phyloP scores from a whole-genome alignment of 306 rosid species.

The Fragaria iinumae region DNA sequence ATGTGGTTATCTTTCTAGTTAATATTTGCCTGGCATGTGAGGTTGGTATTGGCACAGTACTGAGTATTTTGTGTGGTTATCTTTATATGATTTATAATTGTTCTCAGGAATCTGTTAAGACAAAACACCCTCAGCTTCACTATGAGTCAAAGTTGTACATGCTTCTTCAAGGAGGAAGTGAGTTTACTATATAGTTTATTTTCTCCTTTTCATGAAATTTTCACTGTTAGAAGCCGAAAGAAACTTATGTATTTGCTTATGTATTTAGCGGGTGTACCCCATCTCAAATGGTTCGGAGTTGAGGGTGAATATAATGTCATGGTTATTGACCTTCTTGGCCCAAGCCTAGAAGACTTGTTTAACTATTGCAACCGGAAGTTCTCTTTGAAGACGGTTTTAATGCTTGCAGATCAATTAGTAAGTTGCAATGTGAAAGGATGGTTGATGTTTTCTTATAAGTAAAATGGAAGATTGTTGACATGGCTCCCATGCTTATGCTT shows the following conservation, averaged over 20 bases:
- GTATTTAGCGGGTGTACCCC: conserved; percentile 86
- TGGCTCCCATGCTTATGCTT: conserved; percentile 29
- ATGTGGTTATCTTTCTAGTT: conserved; percentile 2
- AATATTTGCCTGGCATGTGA: not conserved
- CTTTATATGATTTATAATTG: conserved; percentile 8
- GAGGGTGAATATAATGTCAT: conserved; percentile 96
- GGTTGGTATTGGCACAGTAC: not conserved
- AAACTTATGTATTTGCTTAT: not conserved
- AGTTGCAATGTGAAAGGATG: conserved; percentile 30
- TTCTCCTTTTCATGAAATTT: conserved; percentile 6
- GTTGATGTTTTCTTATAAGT: conserved; percentile 4
- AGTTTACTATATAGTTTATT: conserved; percentile 28
- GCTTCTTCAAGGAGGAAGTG: conserved; percentile 99
- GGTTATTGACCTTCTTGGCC: conserved; percentile 98
- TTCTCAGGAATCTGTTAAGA: conserved; percentile 82
- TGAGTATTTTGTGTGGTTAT: not conserved
- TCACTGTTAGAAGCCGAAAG: not conserved
- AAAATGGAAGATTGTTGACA: not conserved
- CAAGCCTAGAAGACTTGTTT: conserved; percentile 94
- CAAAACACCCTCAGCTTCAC: conserved; percentile 98
- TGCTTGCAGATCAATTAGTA: conserved; percentile 99
- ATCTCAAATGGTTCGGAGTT: conserved; percentile 95
- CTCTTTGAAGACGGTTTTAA: conserved; percentile 84
- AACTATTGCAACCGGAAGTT: conserved; percentile 89
- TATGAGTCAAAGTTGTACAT: conserved; percentile 92